Conservation (phyloP, 495 filamentous ascomycete genomes). For the Hyaloscypha bicolor region DNA sequence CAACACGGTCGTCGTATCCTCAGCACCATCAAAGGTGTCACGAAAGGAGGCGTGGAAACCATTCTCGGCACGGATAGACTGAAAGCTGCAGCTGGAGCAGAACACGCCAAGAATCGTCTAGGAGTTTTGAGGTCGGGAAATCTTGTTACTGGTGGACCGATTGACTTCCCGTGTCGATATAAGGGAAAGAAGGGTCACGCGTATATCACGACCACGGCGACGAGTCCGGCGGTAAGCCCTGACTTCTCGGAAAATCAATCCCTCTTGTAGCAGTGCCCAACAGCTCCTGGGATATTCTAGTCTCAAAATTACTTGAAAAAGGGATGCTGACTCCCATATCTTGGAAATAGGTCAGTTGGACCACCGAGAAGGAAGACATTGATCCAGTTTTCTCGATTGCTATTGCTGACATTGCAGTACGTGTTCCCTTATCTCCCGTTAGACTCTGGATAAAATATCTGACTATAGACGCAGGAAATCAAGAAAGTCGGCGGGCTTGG, state of each 20-base stretch:
- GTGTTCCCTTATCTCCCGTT: background rate
- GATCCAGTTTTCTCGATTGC: conserved; percentile 56
- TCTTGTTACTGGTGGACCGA: conserved; percentile 57
- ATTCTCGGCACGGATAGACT: conserved; percentile 32
- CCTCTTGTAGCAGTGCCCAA: no score
- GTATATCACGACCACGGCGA: conserved; percentile 64
- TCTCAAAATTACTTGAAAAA: no score
- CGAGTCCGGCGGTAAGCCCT: conserved; percentile 47
- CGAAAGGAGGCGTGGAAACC: conserved; percentile 33
- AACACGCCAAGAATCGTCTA: conserved; percentile 69
- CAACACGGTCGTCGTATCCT: conserved; percentile 25
- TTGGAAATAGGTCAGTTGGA: conserved; percentile 47
- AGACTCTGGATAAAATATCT: background rate
- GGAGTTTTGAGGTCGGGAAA: conserved; percentile 62
- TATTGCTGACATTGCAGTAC: conserved; percentile 46
- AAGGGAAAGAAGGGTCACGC: conserved; percentile 72
- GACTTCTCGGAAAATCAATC: no score
- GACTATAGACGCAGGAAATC: conserved; percentile 49
- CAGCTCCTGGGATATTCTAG: no score
- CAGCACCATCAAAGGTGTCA: conserved; percentile 26
- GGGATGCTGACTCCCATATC: no score
- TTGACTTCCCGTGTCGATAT: conserved; percentile 74
- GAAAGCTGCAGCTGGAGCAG: conserved; percentile 51
- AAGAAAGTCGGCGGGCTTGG: conserved; percentile 84
- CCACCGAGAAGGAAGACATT: conserved; percentile 52